Evolutionary conservation across 2,329 filamentous ascomycete species (phyloP).

Genomic region (Aaosphaeria arxii): DNA sequence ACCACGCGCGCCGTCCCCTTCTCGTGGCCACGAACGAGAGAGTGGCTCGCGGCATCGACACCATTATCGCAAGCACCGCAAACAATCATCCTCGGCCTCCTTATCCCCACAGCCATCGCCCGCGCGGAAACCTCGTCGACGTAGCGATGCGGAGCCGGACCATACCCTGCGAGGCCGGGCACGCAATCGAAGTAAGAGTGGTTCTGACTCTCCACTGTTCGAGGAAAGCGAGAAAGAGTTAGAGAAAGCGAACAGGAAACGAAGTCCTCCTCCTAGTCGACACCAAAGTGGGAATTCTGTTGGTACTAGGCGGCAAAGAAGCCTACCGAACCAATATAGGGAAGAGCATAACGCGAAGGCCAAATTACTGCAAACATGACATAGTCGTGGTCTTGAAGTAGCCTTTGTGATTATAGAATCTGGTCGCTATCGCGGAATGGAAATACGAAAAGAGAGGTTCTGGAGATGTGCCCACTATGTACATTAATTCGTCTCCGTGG

Average conservation of each 20-base stretch:
- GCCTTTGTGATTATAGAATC: no score
- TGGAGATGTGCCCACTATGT: no score
- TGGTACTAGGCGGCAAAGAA: constrained; percentile 36
- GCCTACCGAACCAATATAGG: constrained; percentile 31
- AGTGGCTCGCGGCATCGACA: constrained; percentile 27
- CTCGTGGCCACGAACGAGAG: constrained; percentile 31
- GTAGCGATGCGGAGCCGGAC: constrained; percentile 34
- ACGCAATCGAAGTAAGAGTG: constrained; percentile 21
- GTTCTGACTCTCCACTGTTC: constrained; percentile 19
- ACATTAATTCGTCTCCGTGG: no score
- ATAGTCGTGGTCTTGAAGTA: background rate
- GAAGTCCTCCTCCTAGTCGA: constrained; percentile 31
- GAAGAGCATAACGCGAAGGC: constrained; percentile 4
- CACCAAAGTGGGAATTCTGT: constrained; percentile 18
- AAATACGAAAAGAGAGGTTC: no score
- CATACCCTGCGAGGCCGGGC: constrained; percentile 32
- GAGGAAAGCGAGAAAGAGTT: constrained; percentile 16
- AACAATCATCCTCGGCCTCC: constrained; percentile 20
- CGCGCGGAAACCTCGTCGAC: constrained; percentile 22
- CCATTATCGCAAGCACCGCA: constrained; percentile 32
- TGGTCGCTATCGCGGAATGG: no score
- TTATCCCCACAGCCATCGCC: constrained; percentile 17
- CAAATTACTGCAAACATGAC: background rate
- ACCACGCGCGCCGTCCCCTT: constrained; percentile 28
- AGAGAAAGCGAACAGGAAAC: constrained; percentile 14